Base-by-base conservation (phyloP, 75 land plant species). In the Picea sitchensis region DNA sequence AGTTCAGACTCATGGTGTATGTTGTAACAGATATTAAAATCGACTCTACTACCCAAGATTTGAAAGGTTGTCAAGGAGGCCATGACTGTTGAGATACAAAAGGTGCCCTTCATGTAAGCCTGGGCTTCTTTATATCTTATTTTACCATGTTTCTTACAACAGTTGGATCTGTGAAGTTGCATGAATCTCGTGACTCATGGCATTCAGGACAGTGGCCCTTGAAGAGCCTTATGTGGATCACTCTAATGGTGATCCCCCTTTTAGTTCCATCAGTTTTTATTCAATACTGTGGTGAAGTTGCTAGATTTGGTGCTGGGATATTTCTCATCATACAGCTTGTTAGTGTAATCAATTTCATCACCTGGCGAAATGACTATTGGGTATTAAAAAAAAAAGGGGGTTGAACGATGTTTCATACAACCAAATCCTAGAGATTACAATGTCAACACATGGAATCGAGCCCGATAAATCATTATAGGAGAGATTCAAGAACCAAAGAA, bases 301-400 rank as follows among this genome's bases (percentile, higher is more conserved):
- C 98, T 44, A 89, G 91, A 69, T 87, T 91, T 84, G 96, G 98
- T 71, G 96, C 98, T 36, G 98, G 98, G 98, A 69, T 86, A 20
- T 86, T 86, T 56, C 65, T 86, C 34, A 76, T 76, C 14, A 75
- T 86, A 38, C 87, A 86, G 65, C n/a, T 86, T 26, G 61, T 86
- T 14, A 75, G 82, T 68, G 64, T 86, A 30, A 30, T 86, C n/a
- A 86, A 83, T 71, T 80, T 83, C 73, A 51, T 83, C 3, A 81
- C 78, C 60, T 86, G 80, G 78, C 83, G 85, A 85, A 86, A 86
- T 72, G 85, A 86, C 36, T 74, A 61, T 32, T 86, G 87, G 87
- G 51, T 79, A 15, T 68, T 78, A 0, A 81, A 75, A 57, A 78
- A 77, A 23, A 26, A n/a, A n/a, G n/a, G 75, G 79, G 75, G 32